Percentiles rank a stretch among this genome's conserved stretches.
Conservation (phyloP, 805 yeast genomes). For the Metahyphopichia silvanorum region DNA sequence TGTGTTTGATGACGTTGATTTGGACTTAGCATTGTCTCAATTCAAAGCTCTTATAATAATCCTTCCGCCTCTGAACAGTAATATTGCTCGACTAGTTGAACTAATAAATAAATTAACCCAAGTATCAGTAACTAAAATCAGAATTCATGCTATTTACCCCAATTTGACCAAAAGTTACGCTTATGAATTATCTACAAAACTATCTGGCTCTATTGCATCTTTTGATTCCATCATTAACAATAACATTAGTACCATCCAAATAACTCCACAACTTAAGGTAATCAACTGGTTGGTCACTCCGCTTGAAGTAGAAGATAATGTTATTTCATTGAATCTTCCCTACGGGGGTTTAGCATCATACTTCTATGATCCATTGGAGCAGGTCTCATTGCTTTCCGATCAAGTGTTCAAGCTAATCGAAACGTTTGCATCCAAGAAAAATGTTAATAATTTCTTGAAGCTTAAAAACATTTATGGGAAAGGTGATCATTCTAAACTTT, state of each 20-base stretch:
- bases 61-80: conserved; percentile 9
- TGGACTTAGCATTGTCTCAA: conserved; percentile 6
- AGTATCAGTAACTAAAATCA: background rate
- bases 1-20: conserved; percentile 9
- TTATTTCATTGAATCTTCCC: conserved; percentile 39
- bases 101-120: conserved; percentile 2
- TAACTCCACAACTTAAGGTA: conserved; percentile 40
- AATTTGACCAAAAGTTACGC: conserved; percentile 32
- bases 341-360: conserved; percentile 41
- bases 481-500: conserved; percentile 53
- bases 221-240: conserved; percentile 9
- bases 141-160: conserved; percentile 29
- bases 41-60: conserved; percentile 17
- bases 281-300: conserved; percentile 45
- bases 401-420: conserved; percentile 46
- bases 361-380: conserved; percentile 40
- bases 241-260: conserved; percentile 10
- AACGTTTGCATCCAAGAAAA: conserved; percentile 16
- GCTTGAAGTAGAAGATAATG: conserved; percentile 32
- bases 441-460: conserved; percentile 25
- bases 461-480: conserved; percentile 56
- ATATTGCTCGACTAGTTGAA: conserved; percentile 13
- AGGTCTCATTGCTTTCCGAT: conserved; percentile 47
- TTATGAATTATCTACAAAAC: conserved; percentile 25
- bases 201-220: conserved; percentile 7